A percentile compares a stretch with the other conserved stretches of the same genome.
Evolutionary conservation across 2,329 filamentous ascomycete genomes (phyloP).

Genomic region (Trichoderma breve): DNA sequence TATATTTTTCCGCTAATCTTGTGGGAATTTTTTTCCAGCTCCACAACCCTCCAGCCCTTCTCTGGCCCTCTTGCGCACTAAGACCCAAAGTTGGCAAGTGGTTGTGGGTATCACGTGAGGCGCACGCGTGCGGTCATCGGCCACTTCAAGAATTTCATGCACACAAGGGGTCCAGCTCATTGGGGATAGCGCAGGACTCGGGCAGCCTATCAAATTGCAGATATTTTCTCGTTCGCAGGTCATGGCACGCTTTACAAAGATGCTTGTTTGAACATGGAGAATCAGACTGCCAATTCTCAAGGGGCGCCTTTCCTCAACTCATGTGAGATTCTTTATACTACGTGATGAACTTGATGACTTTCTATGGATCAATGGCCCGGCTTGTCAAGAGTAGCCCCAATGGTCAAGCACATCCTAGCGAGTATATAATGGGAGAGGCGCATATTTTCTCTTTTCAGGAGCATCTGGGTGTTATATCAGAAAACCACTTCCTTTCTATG

Average conservation of each 20-base stretch:
- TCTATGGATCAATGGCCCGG: neutral
- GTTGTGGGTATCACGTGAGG: neutral
- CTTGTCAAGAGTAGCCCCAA: neutral
- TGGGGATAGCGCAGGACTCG: neutral
- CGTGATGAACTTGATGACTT: neutral
- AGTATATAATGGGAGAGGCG: neutral
- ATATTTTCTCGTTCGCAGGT: neutral
- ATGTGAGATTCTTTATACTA: neutral
- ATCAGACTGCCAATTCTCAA: neutral
- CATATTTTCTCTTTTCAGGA: neutral
- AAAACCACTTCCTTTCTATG: neutral
- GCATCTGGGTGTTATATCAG: neutral
- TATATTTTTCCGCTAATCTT: slow-evolving; percentile 19
- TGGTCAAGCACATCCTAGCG: neutral
- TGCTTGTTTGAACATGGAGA: neutral
- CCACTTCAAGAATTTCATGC: neutral
- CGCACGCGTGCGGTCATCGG: neutral
- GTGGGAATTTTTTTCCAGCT: slow-evolving; percentile 8
- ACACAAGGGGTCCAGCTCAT: neutral
- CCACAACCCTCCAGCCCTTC: slow-evolving; percentile 1
- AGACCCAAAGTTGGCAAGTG: neutral
- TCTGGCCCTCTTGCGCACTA: neutral
- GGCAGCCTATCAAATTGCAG: neutral
- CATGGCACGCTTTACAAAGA: neutral
- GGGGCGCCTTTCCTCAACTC: neutral